A percentile compares a stretch with the other conserved stretches of the same genome.
phyloP scores from a whole-genome alignment of 1,284 basidiomycete genomes.

The Kwoniella shivajii region DNA sequence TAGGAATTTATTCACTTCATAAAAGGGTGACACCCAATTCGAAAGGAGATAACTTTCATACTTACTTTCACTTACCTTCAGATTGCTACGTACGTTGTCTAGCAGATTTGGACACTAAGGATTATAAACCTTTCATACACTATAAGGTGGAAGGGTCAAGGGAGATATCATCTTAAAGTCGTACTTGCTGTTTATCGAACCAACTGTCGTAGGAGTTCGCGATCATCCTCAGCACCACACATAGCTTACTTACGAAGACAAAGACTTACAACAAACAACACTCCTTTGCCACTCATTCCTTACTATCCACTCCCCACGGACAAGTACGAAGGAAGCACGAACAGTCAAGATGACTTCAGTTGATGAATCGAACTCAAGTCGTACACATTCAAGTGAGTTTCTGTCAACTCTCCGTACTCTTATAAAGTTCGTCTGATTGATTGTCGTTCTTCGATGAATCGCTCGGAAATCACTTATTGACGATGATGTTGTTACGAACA shows the following conservation, averaged over 20 bases:
- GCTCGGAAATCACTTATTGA: background rate
- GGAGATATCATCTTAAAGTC: too few species aligned
- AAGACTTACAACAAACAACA: too few species aligned
- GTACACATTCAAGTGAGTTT: background rate
- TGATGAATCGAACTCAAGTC: background rate
- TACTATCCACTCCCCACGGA: background rate
- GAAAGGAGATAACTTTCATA: constrained; percentile 5
- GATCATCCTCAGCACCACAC: too few species aligned
- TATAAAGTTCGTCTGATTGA: background rate
- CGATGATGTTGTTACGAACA: background rate
- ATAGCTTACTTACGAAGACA: too few species aligned
- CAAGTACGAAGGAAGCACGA: background rate
- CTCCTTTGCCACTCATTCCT: constrained; percentile 11
- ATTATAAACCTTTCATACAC: too few species aligned
- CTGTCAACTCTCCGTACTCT: background rate
- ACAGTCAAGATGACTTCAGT: background rate
- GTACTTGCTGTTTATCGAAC: too few species aligned
- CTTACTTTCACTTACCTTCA: too few species aligned
- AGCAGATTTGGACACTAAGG: too few species aligned
- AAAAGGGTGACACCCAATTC: background rate
- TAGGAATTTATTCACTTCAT: background rate
- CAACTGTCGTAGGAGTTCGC: too few species aligned
- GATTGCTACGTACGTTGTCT: too few species aligned
- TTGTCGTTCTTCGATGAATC: background rate
- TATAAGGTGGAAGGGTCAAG: too few species aligned